These are phyloP conservation scores for Diphasiastrum complanatum DNA, from an alignment of 83 land plant genomes.

Conservation along the genomic window DNA sequence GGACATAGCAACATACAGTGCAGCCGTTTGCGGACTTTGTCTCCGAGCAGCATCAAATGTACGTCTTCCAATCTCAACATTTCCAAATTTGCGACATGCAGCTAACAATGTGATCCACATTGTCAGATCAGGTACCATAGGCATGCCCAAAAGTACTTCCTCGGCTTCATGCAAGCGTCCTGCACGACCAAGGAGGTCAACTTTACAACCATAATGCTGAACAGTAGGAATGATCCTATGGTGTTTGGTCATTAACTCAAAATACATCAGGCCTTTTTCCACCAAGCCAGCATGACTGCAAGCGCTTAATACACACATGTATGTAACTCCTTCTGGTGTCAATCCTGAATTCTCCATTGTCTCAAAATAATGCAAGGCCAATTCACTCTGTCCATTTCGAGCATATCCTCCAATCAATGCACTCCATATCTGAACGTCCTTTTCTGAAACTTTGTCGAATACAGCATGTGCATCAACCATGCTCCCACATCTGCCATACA, in stretches of 20 bases:
- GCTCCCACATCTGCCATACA: too few relatives aligned
- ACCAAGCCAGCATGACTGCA: conserved; percentile 5
- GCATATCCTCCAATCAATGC: too few relatives aligned
- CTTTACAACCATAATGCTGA: conserved; percentile 25
- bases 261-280: not conserved
- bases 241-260: not conserved
- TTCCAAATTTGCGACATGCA: conserved; percentile 14
- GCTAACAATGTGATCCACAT: conserved; percentile 19
- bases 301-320: too few relatives aligned
- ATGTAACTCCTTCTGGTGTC: too few relatives aligned
- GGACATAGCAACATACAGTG: conserved; percentile 3
- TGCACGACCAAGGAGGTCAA: conserved; percentile 18
- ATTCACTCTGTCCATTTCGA: too few relatives aligned
- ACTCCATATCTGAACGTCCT: too few relatives aligned
- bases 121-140: conserved; percentile 17
- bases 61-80: conserved; percentile 17
- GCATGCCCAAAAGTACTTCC: conserved; percentile 17
- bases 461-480: too few relatives aligned
- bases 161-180: conserved; percentile 15
- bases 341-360: too few relatives aligned
- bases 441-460: too few relatives aligned
- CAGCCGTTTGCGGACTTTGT: conserved; percentile 15
- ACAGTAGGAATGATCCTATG: not conserved
- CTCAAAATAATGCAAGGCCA: too few relatives aligned
- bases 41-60: not conserved